phyloP scores from a whole-genome alignment of 257 asterid genomes.

The Leonotis leonurus region DNA sequence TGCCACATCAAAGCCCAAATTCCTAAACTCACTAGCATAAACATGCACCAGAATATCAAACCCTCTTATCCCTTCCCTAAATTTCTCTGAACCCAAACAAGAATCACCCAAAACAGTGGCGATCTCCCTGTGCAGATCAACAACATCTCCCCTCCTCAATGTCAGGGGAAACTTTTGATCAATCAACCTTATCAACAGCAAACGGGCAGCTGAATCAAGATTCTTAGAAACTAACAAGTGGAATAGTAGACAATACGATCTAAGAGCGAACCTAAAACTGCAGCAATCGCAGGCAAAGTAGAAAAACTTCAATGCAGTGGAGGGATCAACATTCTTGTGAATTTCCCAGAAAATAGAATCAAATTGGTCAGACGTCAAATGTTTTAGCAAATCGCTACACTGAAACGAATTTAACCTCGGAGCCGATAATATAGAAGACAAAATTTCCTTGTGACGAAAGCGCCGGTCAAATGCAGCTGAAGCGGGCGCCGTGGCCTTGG shows the following conservation, averaged over 20 bases:
- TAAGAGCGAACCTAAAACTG: constrained; percentile 49
- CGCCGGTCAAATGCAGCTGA: constrained; percentile 32
- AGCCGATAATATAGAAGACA: constrained; percentile 43
- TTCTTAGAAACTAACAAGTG: constrained; percentile 53
- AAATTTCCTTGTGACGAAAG: constrained; percentile 20
- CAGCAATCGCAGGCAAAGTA: constrained; percentile 40
- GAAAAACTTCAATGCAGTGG: constrained; percentile 55
- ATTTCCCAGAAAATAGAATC: constrained; percentile 55
- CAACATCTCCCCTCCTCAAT: constrained; percentile 23
- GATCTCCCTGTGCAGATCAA: constrained; percentile 44
- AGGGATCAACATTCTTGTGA: constrained; percentile 48
- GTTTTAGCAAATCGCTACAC: constrained; percentile 38
- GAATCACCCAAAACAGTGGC: constrained; percentile 38
- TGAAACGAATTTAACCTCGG: constrained; percentile 33
- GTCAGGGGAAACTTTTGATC: constrained; percentile 48
- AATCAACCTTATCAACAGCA: constrained; percentile 64
- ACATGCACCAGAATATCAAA: constrained; percentile 71
- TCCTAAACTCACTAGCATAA: constrained; percentile 47
- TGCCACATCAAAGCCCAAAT: constrained; percentile 43
- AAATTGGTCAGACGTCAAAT: constrained; percentile 44
- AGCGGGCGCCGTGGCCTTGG: constrained; percentile 10
- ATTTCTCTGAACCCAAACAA: constrained; percentile 19
- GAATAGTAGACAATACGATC: constrained; percentile 57
- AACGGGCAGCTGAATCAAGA: constrained; percentile 55
- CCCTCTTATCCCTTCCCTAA: constrained; percentile 32